These are phyloP conservation scores for Nothophoma quercina DNA, from an alignment of 2,329 filamentous ascomycete genomes.

Conservation along the genomic window DNA sequence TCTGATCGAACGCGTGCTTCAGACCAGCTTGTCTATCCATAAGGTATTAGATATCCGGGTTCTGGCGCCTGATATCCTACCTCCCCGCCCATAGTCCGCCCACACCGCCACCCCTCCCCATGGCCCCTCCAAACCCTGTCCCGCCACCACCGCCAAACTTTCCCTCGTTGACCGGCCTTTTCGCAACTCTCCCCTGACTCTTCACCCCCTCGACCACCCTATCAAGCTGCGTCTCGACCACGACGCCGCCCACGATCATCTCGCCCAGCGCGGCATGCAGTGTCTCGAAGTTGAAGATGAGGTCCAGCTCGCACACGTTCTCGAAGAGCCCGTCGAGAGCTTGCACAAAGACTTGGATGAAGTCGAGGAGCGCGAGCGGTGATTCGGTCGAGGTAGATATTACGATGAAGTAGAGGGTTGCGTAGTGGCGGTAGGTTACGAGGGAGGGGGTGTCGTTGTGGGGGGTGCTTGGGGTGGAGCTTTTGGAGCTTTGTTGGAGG, in stretches of 20 bases:
- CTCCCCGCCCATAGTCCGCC: conserved; percentile 43
- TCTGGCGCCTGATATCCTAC: no score
- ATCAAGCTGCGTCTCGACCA: conserved; percentile 90
- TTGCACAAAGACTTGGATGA: conserved; percentile 98
- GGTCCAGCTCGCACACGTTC: conserved; percentile 96
- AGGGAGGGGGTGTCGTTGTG: conserved; percentile 91
- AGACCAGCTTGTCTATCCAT: no score
- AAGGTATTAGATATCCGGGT: no score
- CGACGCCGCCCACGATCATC: conserved; percentile 95
- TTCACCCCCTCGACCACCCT: conserved; percentile 85
- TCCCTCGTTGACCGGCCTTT: conserved; percentile 78
- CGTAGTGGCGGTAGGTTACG: conserved; percentile 97
- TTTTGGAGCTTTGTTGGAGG: conserved; percentile 59
- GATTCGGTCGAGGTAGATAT: conserved; percentile 97
- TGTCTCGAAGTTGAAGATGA: conserved; percentile 99
- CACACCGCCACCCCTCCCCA: conserved; percentile 43
- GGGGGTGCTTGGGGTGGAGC: conserved; percentile 60
- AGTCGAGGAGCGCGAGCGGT: conserved; percentile 90
- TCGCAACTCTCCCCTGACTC: conserved; percentile 77
- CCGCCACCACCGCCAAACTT: conserved; percentile 29
- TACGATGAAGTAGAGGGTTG: conserved; percentile 97
- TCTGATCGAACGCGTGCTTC: no score
- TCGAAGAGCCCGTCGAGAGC: conserved; percentile 94
- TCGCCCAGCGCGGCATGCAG: conserved; percentile 89
- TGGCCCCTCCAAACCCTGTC: conserved; percentile 35